Evolutionary conservation across 169 alveolate genomes (phyloP), one percentile per base, ranked within the genome.

Genomic region (Cryptosporidium bovis): DNA sequence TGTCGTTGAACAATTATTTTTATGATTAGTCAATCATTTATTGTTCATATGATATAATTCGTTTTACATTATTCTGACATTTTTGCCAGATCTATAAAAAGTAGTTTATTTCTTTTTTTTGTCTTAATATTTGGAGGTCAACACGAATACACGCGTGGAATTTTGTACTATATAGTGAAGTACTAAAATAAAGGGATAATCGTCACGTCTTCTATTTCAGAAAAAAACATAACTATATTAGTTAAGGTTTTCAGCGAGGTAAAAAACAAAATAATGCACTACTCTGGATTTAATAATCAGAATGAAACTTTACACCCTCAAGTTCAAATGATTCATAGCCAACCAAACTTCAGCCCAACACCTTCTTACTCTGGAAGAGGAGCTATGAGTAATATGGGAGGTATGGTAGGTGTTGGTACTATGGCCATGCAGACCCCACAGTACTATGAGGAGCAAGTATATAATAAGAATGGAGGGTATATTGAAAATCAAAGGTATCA

Each of bases 1-100:
- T 53, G 83, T 69, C 83, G 83, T 55, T 16, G 56, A 69, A 16
- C n/a, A 69, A 55, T 69, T 64, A 33, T 69, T 50, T 51, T 69
- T 44, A 51, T 34, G 66, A 29, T 55, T 69, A 53, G 15, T 29
- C 34, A 69, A 50, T 48, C 12, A 7, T 0, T 12, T 53, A 53
- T 5, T 53, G 4, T 6, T 53, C 64, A 62, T 31, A 62, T 62
- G 31, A 8, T 27, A 62, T 27, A 29, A 36, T 68, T 50, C 29
- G 20, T 29, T 40, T 40, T 40, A 40, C 10, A 40, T 6, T 40
- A 40, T 6, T 40, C 0, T 8, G 0, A 40, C 10, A 6, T 40
- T 40, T 40, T 40, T 40, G 48, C 1, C 48, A 40, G 1, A 40
- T 40, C 10, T 8, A 40, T 40, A 40, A 40, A 8, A 40, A 40